Percentiles rank a stretch among this genome's conserved stretches.
phyloP scores from a whole-genome alignment of 257 asterid genomes.

The Rauvolfia tetraphylla region DNA sequence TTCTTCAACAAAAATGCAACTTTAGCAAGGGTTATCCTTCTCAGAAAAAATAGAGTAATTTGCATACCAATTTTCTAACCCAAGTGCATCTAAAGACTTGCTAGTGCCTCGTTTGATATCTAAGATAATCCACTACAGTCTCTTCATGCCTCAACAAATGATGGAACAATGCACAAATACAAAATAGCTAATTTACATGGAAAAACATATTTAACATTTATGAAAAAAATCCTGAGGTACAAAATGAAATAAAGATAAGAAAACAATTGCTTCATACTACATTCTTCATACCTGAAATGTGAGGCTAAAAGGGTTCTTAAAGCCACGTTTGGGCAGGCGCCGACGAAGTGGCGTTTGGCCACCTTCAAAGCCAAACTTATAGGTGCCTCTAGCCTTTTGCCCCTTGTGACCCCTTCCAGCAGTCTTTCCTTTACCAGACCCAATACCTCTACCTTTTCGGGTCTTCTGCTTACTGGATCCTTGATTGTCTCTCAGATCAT shows the following conservation, averaged over 20 bases:
- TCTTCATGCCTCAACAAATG: not conserved
- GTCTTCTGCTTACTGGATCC: constrained; percentile 85
- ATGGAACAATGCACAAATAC: not conserved
- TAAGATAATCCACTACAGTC: not conserved
- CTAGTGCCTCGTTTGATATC: not conserved
- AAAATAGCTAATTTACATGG: not conserved
- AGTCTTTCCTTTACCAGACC: constrained; percentile 97
- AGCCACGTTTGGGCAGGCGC: constrained; percentile 87
- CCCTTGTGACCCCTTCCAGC: constrained; percentile 98
- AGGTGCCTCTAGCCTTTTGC: constrained; percentile 84
- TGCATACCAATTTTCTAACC: not conserved
- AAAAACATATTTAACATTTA: not conserved
- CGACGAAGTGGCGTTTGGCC: constrained; percentile 96
- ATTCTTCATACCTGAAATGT: constrained; percentile 65
- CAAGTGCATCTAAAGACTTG: not conserved
- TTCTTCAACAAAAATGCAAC: not conserved
- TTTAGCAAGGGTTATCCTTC: not conserved
- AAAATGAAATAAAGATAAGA: not conserved
- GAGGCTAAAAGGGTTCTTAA: constrained; percentile 79
- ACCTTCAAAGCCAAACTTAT: constrained; percentile 93
- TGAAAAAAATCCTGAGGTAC: not conserved
- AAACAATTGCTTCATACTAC: not conserved
- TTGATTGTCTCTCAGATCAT: constrained; percentile 77
- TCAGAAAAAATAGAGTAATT: not conserved
- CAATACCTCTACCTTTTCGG: constrained; percentile 91